Conservation (phyloP, 2,329 filamentous ascomycete species). For the Apiospora aurea region DNA sequence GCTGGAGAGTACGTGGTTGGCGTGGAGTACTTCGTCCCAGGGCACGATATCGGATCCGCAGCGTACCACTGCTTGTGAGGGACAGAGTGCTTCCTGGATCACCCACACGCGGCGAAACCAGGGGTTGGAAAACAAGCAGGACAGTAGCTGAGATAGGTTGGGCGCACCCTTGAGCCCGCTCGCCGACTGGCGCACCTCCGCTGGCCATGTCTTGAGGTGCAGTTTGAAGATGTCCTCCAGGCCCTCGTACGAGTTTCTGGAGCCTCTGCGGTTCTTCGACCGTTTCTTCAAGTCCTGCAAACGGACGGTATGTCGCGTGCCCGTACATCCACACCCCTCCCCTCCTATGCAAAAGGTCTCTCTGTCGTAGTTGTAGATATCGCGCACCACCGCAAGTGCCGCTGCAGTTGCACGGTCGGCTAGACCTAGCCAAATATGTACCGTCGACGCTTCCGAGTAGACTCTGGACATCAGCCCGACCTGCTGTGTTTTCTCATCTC, state of each 20-base stretch:
- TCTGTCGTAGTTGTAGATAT: conserved; percentile 18
- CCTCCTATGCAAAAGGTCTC: conserved; percentile 6
- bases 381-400: neutral
- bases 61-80: neutral
- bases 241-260: neutral
- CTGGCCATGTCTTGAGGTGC: neutral
- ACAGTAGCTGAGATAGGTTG: conserved; percentile 13
- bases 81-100: conserved; percentile 8
- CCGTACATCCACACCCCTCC: neutral
- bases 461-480: conserved; percentile 15
- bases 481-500: conserved; percentile 10
- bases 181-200: neutral
- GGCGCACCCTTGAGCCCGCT: neutral
- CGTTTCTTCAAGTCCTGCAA: neutral
- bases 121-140: conserved; percentile 12
- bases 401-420: neutral
- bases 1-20: neutral
- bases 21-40: conserved; percentile 11
- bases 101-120: conserved; percentile 22
- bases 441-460: conserved; percentile 3
- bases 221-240: neutral
- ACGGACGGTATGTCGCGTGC: neutral
- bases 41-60: neutral
- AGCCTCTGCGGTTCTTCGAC: neutral
- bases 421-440: conserved; percentile 14